A percentile compares a stretch with the other conserved stretches of the same genome.
Conservation (phyloP, 1,284 basidiomycete species). For the Peniophora sp. region DNA sequence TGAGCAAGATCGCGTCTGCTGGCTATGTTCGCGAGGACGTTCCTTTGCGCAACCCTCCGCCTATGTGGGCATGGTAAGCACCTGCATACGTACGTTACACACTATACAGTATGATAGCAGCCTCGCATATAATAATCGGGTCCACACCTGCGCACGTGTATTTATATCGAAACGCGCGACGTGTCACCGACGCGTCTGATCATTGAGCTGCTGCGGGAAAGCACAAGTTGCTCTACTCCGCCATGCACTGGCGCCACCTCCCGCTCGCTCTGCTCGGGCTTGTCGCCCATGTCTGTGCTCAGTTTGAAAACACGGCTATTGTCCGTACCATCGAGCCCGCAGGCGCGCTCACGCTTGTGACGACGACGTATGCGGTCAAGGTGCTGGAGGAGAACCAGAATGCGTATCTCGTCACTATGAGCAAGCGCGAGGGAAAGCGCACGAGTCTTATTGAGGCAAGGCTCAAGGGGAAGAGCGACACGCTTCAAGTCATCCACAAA, state of each 20-base stretch:
- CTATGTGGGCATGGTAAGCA: slow-evolving; percentile 75
- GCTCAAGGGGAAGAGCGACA: slow-evolving; percentile 58
- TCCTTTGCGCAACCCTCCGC: slow-evolving; percentile 66
- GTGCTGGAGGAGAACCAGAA: slow-evolving; percentile 55
- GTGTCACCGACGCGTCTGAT: neutral
- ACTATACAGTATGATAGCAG: neutral
- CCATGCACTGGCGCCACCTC: slow-evolving; percentile 23
- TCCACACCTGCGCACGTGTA: too few species aligned
- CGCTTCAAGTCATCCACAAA: slow-evolving; percentile 49
- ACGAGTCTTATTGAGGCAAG: slow-evolving; percentile 79
- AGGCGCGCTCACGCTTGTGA: slow-evolving; percentile 78
- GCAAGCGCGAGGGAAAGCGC: slow-evolving; percentile 50
- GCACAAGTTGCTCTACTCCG: slow-evolving; percentile 10
- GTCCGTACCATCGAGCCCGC: slow-evolving; percentile 84
- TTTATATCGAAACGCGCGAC: neutral
- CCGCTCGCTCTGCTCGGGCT: slow-evolving; percentile 13
- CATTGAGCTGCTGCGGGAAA: slow-evolving; percentile 14
- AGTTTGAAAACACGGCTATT: slow-evolving; percentile 82
- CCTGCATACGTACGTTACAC: slow-evolving; percentile 1
- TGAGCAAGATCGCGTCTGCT: slow-evolving; percentile 74
- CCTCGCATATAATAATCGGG: neutral
- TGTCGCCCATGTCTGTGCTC: slow-evolving; percentile 27
- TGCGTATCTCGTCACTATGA: slow-evolving; percentile 67
- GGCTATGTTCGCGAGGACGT: slow-evolving; percentile 73
- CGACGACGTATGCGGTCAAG: slow-evolving; percentile 81